phyloP scores from a whole-genome alignment of 2,329 filamentous ascomycete species.

The Dothistroma septosporum region DNA sequence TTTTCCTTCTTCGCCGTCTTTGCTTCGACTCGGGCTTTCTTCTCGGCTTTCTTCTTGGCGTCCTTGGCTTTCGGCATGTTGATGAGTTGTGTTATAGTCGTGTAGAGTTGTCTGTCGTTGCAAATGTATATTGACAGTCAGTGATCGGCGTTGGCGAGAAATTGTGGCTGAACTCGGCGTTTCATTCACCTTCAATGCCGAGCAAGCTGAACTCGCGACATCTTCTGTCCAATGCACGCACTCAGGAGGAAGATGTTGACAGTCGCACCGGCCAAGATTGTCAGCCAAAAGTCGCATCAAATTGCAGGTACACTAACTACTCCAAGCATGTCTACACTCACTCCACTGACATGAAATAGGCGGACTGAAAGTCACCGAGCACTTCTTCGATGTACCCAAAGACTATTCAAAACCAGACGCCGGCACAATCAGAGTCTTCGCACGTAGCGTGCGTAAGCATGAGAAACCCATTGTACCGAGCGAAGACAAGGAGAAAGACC shows the following conservation, averaged over 20 bases:
- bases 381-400: conserved; percentile 81
- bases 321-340: background rate
- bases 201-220: background rate
- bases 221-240: conserved; percentile 19
- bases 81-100: background rate
- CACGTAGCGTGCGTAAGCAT: conserved; percentile 67
- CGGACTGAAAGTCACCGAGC: conserved; percentile 70
- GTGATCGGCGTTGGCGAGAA: background rate
- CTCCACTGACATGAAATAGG: conserved; percentile 46
- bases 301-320: conserved; percentile 38
- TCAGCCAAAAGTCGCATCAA: conserved; percentile 44
- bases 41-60: conserved; percentile 36
- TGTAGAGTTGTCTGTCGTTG: background rate
- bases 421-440: conserved; percentile 68
- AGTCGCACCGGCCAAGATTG: conserved; percentile 42
- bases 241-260: conserved; percentile 28
- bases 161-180: background rate
- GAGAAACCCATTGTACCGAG: conserved; percentile 58
- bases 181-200: background rate
- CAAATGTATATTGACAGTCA: background rate
- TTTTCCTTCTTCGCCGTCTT: conserved; percentile 74
- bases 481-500: conserved; percentile 49
- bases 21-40: conserved; percentile 45
- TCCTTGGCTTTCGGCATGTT: conserved; percentile 55
- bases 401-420: conserved; percentile 64